Evolutionary conservation across 2,329 filamentous ascomycete species (phyloP), one percentile per base, ranked within the genome.

Genomic region (Colletotrichum chrysophilum): DNA sequence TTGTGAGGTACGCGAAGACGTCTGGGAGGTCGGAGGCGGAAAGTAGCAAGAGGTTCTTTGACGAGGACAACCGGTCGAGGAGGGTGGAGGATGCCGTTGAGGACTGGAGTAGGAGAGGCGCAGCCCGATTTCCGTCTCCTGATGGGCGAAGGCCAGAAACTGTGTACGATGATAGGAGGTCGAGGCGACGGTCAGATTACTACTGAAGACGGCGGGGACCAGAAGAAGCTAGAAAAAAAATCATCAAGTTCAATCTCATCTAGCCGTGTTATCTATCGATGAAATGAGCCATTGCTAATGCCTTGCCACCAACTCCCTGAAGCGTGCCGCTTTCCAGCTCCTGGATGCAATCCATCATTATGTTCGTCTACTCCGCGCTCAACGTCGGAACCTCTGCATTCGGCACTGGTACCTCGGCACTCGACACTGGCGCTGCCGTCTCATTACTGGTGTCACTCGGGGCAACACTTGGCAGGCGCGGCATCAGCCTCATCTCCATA

Each of bases 321-420:
- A 58, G 21, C 34, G 34, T 24, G 13, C 30, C 38, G 30, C 62
- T 64, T 48, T 66, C 26, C 36, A 26, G 28, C 21, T 32, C 30
- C 21, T 26, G 24, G 30, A 56, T 74, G 58, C 48, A 74, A 30
- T 34, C n/a, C 34, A 24, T 55, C 65, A 52, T 74, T 55, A 65
- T 16, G 12, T 43, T 66, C 36, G 70, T 78, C 38, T 79, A 80
- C 16, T 75, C 73, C 26, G 77, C 73, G 43, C 48, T 30, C 55
- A 52, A 36, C 13, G 26, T 43, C 13, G 26, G 6, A 58, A 30
- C 36, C 16, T 75, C 74, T 21, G 78, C 72, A 34, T 7, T 68
- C 26, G 14, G 28, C 18, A 26, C 24, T 4, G 24, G 43, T 30
- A 38, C 56, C 12, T 76, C 75, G 21, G 78, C 70, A 30, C 10